A percentile compares a stretch with the other conserved stretches of the same genome.
Conservation (phyloP, 2,329 filamentous ascomycete genomes). For the Verticillium dahliae region DNA sequence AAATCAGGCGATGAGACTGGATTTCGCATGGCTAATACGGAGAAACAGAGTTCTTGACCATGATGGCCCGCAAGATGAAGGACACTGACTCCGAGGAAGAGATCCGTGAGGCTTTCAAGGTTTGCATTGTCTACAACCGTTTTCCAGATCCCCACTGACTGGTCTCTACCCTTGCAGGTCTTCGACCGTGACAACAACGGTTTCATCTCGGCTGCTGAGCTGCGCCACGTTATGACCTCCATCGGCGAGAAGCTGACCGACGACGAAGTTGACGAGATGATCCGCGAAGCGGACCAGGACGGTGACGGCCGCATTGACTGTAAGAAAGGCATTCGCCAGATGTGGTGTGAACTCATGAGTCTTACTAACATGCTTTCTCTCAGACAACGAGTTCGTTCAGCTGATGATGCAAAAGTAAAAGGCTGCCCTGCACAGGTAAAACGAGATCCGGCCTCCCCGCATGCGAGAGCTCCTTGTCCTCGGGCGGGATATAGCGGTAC, state of each 20-base stretch:
- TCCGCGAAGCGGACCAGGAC: constrained; percentile 83
- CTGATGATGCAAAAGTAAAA: constrained; percentile 92
- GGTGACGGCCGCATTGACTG: constrained; percentile 85
- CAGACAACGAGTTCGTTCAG: constrained; percentile 89
- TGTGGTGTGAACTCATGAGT: background rate
- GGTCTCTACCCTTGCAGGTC: constrained; percentile 34
- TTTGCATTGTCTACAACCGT: constrained; percentile 23
- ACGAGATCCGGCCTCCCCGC: background rate
- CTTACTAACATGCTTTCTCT: background rate
- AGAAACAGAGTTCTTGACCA: constrained; percentile 74
- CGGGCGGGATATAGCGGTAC: background rate
- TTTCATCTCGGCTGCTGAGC: constrained; percentile 82
- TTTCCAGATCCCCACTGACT: constrained; percentile 10
- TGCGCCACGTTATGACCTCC: constrained; percentile 87
- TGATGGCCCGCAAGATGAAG: constrained; percentile 95
- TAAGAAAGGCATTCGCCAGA: constrained; percentile 33
- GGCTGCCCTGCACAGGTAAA: background rate
- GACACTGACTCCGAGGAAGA: constrained; percentile 88
- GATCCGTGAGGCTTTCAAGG: constrained; percentile 85
- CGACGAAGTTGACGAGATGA: constrained; percentile 90
- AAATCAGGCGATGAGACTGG: background rate
- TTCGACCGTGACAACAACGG: constrained; percentile 90
- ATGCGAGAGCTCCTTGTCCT: background rate
- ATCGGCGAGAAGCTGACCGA: constrained; percentile 89
- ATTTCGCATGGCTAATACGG: constrained; percentile 16